A percentile compares a stretch with the other conserved stretches of the same genome.
Conservation (phyloP, 2,329 filamentous ascomycete species). For the Orbilia blumenaviensis region DNA sequence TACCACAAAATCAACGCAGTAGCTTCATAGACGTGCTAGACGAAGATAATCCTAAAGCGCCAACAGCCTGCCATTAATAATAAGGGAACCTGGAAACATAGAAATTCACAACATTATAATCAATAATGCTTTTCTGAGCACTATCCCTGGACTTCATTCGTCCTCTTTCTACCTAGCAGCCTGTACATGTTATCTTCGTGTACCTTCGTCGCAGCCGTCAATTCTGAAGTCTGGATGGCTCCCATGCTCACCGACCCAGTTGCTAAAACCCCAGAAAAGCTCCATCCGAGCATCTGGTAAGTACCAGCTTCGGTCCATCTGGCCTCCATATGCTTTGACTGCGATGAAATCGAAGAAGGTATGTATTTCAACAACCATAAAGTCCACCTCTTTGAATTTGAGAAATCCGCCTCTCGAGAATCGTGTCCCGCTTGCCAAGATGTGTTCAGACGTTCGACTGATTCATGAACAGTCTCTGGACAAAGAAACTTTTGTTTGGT, state of each 20-base stretch:
- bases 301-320: conserved; percentile 36
- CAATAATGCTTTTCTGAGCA: too few relatives aligned
- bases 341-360: conserved; percentile 13
- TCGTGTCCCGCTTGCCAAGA: conserved; percentile 38
- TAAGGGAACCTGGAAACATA: too few relatives aligned
- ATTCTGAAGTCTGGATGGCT: conserved; percentile 33
- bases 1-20: too few relatives aligned
- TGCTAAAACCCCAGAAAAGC: conserved; percentile 31
- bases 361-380: conserved; percentile 41
- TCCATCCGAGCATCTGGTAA: conserved; percentile 40
- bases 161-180: not conserved
- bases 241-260: conserved; percentile 33
- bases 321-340: conserved; percentile 10
- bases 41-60: too few relatives aligned
- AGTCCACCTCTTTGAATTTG: conserved; percentile 37
- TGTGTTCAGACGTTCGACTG: conserved; percentile 25
- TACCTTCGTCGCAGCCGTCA: conserved; percentile 13
- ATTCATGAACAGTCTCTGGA: conserved; percentile 35
- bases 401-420: conserved; percentile 19
- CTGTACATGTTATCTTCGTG: conserved; percentile 41
- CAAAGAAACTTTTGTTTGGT: conserved; percentile 28
- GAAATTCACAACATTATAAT: too few relatives aligned
- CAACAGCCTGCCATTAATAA: too few relatives aligned
- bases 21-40: too few relatives aligned
- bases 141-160: too few relatives aligned